phyloP scores from a whole-genome alignment of 1,139 yeast species.

The Saccharomyces hybrid region DNA sequence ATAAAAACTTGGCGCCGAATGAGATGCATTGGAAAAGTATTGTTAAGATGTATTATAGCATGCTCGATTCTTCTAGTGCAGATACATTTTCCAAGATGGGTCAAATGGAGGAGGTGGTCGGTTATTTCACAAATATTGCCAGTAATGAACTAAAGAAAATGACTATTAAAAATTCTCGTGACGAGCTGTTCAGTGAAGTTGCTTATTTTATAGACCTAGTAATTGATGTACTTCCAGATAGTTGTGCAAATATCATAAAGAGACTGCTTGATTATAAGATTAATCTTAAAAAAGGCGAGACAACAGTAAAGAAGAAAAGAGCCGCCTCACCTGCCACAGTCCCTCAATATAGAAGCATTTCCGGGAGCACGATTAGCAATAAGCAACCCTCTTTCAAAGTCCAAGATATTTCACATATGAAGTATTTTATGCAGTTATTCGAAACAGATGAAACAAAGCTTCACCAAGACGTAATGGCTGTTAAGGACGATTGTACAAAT shows the following conservation, averaged over 20 bases:
- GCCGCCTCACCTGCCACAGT: slow-evolving; percentile 19
- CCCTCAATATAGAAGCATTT: background rate
- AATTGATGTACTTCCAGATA: slow-evolving; percentile 42
- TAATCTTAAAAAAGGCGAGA: slow-evolving; percentile 13
- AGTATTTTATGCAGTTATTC: slow-evolving; percentile 38
- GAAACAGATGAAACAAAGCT: slow-evolving; percentile 36
- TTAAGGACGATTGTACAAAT: slow-evolving; percentile 37
- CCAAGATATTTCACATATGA: slow-evolving; percentile 43
- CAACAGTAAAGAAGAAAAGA: slow-evolving; percentile 12
- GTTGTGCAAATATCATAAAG: slow-evolving; percentile 32
- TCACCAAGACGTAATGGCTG: slow-evolving; percentile 44
- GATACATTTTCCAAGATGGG: background rate
- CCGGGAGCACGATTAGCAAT: slow-evolving; percentile 5
- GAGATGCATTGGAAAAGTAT: slow-evolving; percentile 40
- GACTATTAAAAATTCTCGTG: slow-evolving; percentile 40
- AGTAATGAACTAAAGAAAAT: slow-evolving; percentile 55
- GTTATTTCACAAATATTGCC: slow-evolving; percentile 58
- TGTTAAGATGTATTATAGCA: slow-evolving; percentile 54
- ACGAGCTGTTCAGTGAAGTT: slow-evolving; percentile 48
- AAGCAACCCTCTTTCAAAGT: slow-evolving; percentile 42
- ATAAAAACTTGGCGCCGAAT: slow-evolving; percentile 26
- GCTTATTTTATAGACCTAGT: slow-evolving; percentile 50
- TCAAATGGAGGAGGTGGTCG: slow-evolving; percentile 56
- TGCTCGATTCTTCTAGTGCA: slow-evolving; percentile 19
- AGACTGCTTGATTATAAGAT: slow-evolving; percentile 41